Conservation (phyloP, 2,329 filamentous ascomycete genomes). For the Pseudocercospora pini-densiflorae region DNA sequence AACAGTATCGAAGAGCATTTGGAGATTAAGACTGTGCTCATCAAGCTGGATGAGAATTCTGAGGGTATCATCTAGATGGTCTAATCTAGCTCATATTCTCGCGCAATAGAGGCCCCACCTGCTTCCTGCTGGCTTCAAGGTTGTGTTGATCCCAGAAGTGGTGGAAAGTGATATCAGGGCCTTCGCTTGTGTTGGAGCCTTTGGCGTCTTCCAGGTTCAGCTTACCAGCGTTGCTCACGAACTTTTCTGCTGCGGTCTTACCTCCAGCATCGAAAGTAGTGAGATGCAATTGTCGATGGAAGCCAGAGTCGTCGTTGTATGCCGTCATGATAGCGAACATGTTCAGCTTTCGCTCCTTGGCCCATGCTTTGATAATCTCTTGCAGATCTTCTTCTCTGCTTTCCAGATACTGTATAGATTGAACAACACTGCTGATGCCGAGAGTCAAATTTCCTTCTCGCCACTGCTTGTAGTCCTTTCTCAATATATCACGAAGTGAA, state of each 20-base stretch:
- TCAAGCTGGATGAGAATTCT: slow-evolving; percentile 28
- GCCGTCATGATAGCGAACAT: slow-evolving; percentile 72
- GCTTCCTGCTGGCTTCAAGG: slow-evolving; percentile 64
- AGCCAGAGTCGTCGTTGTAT: slow-evolving; percentile 59
- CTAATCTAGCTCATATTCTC: slow-evolving; percentile 43
- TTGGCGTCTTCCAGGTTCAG: slow-evolving; percentile 62
- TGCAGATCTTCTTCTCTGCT: slow-evolving; percentile 60
- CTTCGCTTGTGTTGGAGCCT: slow-evolving; percentile 45
- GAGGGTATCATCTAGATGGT: neutral
- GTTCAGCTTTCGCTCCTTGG: slow-evolving; percentile 62
- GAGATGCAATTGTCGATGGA: slow-evolving; percentile 72
- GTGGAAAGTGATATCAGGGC: slow-evolving; percentile 49
- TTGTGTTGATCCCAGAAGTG: slow-evolving; percentile 70
- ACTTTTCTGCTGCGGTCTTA: slow-evolving; percentile 57
- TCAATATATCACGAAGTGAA: slow-evolving; percentile 67
- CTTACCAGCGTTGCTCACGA: slow-evolving; percentile 54
- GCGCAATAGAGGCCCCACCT: slow-evolving; percentile 64
- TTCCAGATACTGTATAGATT: slow-evolving; percentile 64
- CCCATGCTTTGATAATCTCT: slow-evolving; percentile 57
- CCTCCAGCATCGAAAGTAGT: slow-evolving; percentile 59
- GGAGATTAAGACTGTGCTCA: slow-evolving; percentile 31
- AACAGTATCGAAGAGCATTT: slow-evolving; percentile 30
- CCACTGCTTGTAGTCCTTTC: slow-evolving; percentile 89
- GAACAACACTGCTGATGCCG: slow-evolving; percentile 70
- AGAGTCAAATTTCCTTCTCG: slow-evolving; percentile 59